Evolutionary conservation across 768 basidiomycete species (phyloP), one percentile per base, ranked within the genome.

Genomic region (Russula dissimulans): DNA sequence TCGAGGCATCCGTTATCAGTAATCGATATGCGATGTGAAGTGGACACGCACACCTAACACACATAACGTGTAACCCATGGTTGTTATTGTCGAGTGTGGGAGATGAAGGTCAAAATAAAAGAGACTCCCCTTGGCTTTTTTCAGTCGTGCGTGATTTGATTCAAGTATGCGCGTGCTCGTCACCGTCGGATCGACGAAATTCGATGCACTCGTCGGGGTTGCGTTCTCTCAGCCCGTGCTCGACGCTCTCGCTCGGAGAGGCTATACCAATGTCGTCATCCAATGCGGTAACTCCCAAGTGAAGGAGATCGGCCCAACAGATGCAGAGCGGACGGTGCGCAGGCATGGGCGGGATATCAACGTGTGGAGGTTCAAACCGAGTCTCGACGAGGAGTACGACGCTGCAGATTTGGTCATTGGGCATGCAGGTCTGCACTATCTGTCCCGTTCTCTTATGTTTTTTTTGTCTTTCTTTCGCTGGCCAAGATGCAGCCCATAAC

Each of bases 31-130:
- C 29, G 12, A 46, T 29, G 43, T 41, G 60, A 15, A 45, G 22
- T 4, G 18, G 57, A 50, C 46, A 38, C 63, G 57, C 51, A 59
- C 62, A 78, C 93, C 93, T 77, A 97, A 74, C 32, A 95, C 84
- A 69, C 91, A 93, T 56, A 95, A 82, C 54, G 91, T 94, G 73
- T 97, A 95, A 18, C 92, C 93, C 93, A 95, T 95, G n/a, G 55
- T 67, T 58, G 59, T 57, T 46, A 29, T 42, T 22, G 36, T 29
- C n/a, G 15, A 51, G 38, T 47, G 53, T 29, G 49, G 29, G 32
- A 55, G 51, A 51, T 46, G 53, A 41, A 34, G 31, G 17, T 49
- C 10, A 41, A 41, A 34, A 34, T 53, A 48, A 56, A 51, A 55
- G 36, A 59, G 44, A 49, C 49, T 12, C 12, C 44, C 38, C 36